These are phyloP conservation scores for Xerocomellus dryophilus DNA, from an alignment of 768 basidiomycete species.

Conservation along the genomic window DNA sequence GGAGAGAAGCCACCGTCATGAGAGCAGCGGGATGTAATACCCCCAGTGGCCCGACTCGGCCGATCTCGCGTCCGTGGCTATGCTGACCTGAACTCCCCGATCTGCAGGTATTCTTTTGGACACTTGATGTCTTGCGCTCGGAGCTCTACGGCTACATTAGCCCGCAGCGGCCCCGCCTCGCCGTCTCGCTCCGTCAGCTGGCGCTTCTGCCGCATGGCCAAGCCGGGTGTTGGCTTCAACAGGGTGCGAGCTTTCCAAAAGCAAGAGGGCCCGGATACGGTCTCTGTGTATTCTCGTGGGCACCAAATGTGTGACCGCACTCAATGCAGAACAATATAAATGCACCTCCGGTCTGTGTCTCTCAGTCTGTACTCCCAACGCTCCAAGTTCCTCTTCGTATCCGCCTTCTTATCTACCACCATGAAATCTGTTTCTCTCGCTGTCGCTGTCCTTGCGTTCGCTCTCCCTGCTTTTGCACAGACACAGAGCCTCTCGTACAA, in stretches of 20 bases:
- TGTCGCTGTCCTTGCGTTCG: slow-evolving; percentile 8
- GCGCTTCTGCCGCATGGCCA: not conserved
- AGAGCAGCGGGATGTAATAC: not conserved
- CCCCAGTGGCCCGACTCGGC: no score
- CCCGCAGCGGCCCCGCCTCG: not conserved
- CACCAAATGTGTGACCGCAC: not conserved
- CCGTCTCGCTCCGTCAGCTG: slow-evolving; percentile 6
- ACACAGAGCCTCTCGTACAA: slow-evolving; percentile 29
- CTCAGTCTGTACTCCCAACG: not conserved
- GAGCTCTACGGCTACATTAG: not conserved
- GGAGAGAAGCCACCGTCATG: not conserved
- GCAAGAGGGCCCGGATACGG: no score
- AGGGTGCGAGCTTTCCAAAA: slow-evolving; percentile 1
- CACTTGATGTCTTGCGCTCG: no score
- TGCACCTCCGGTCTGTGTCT: not conserved
- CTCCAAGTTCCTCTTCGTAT: not conserved
- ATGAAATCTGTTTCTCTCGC: slow-evolving; percentile 28
- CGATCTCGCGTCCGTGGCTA: no score
- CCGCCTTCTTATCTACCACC: not conserved
- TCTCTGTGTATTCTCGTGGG: not conserved
- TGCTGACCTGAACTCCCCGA: no score
- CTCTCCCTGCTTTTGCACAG: slow-evolving; percentile 19
- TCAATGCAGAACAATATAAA: slow-evolving; percentile 16
- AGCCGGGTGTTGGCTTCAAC: not conserved
- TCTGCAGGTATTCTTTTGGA: no score